These are phyloP conservation scores for Rhodotorula sp. DNA, from an alignment of 1,284 basidiomycete species.

Conservation along the genomic window DNA sequence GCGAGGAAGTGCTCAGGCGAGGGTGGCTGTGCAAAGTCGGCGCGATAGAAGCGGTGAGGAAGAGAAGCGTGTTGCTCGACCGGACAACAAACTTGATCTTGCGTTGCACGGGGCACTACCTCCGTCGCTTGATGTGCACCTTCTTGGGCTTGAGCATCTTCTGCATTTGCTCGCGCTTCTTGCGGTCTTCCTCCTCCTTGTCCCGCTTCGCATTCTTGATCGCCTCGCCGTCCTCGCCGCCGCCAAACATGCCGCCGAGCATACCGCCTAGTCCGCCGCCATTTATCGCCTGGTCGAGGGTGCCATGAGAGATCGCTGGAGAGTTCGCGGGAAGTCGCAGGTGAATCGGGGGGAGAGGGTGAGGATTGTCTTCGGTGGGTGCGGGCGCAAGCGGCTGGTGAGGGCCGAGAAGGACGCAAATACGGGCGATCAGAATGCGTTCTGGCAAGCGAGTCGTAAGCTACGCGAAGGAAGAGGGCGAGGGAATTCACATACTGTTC, in stretches of 20 bases:
- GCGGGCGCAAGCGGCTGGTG: conserved; percentile 45
- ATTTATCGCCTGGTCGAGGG: conserved; percentile 71
- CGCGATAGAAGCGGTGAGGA: background rate
- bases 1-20: no score
- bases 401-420: conserved; percentile 41
- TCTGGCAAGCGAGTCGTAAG: conserved; percentile 40
- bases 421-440: conserved; percentile 46
- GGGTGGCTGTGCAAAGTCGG: background rate
- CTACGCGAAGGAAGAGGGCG: background rate
- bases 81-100: background rate
- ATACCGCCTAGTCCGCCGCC: conserved; percentile 65
- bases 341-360: conserved; percentile 58
- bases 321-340: conserved; percentile 63
- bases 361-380: conserved; percentile 52
- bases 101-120: background rate
- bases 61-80: background rate
- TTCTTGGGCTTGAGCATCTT: conserved; percentile 31
- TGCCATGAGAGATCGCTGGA: conserved; percentile 66
- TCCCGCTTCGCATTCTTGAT: conserved; percentile 3
- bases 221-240: conserved; percentile 56
- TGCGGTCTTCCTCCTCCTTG: conserved; percentile 9
- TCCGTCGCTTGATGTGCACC: conserved; percentile 22
- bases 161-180: conserved; percentile 22
- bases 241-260: conserved; percentile 55
- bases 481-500: conserved; percentile 63